A percentile compares a stretch with the other conserved stretches of the same genome.
These are phyloP conservation scores for Phytophthora agathidicida DNA, from an alignment of 352 stramenopile genomes.

Conservation along the genomic window DNA sequence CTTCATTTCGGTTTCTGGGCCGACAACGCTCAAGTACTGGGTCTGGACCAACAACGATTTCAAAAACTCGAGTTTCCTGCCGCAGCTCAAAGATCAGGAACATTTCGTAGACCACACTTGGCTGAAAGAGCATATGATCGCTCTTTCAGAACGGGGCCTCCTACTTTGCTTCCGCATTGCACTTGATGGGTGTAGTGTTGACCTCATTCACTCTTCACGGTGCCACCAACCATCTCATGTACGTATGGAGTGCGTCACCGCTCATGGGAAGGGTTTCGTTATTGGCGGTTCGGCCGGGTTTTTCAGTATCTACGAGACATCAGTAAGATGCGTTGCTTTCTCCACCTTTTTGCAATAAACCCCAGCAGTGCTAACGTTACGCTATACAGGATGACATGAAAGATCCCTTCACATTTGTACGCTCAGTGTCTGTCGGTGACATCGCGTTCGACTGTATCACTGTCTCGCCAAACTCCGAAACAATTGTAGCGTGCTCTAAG, in stretches of 20 bases:
- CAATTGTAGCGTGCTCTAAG: conserved; percentile 67
- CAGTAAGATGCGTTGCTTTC: conserved; percentile 46
- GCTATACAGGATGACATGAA: conserved; percentile 67
- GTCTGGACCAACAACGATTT: conserved; percentile 80
- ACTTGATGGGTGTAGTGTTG: conserved; percentile 53
- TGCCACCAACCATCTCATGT: conserved; percentile 75
- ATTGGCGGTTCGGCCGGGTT: conserved; percentile 71
- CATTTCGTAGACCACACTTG: conserved; percentile 86
- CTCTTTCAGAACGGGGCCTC: conserved; percentile 69
- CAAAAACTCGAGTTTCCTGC: conserved; percentile 79
- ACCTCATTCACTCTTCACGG: conserved; percentile 69
- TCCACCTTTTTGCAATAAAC: too few species aligned
- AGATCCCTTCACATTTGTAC: conserved; percentile 80
- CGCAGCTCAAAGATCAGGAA: conserved; percentile 76
- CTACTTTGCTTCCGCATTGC: conserved; percentile 69
- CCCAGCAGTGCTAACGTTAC: too few species aligned
- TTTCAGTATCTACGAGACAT: conserved; percentile 79
- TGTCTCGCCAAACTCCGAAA: conserved; percentile 71
- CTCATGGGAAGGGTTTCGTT: conserved; percentile 77
- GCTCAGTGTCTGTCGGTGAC: conserved; percentile 71
- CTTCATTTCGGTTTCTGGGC: conserved; percentile 79
- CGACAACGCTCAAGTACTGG: conserved; percentile 82
- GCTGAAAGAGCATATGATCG: conserved; percentile 74
- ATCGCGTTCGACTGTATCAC: conserved; percentile 76
- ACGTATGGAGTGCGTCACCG: conserved; percentile 70